Conservation (phyloP, 2,329 filamentous ascomycete genomes). For the Fusarium poae region DNA sequence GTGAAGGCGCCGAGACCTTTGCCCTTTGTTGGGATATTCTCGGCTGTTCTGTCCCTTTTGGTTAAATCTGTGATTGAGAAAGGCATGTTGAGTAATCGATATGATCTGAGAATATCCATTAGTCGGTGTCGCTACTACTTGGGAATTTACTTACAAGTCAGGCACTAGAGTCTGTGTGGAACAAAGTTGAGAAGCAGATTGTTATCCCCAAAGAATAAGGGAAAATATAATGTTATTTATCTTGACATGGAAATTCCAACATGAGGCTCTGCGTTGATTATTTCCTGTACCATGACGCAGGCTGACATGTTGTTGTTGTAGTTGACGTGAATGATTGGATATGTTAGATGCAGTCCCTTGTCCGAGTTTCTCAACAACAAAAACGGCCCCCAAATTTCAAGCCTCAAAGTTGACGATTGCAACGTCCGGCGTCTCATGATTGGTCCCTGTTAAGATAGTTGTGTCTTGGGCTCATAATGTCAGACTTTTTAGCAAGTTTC, state of each 20-base stretch:
- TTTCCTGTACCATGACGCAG: slow-evolving; percentile 1
- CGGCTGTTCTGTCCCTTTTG: slow-evolving; percentile 3
- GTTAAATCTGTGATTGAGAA: slow-evolving; percentile 13
- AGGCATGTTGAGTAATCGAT: not conserved
- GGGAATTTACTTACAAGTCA: not conserved
- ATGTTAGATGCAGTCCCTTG: not conserved
- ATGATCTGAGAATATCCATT: no score
- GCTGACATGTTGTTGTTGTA: slow-evolving; percentile 3
- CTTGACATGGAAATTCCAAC: not conserved
- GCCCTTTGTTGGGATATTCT: not conserved
- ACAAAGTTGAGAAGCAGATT: not conserved
- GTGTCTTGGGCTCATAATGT: not conserved
- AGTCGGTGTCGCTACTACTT: not conserved
- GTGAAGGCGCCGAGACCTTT: slow-evolving; percentile 8
- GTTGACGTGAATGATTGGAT: not conserved
- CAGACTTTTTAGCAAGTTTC: not conserved
- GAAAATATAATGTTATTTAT: not conserved
- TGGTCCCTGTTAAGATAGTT: not conserved
- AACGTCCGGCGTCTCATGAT: not conserved
- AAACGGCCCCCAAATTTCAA: slow-evolving; percentile 11
- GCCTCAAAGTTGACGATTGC: not conserved
- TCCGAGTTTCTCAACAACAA: not conserved
- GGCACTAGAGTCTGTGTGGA: rapidly evolving
- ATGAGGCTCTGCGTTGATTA: not conserved
- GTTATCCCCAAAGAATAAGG: not conserved